Base-by-base conservation (phyloP, 169 alveolate species). In the Prorocentrum cordatum region DNA sequence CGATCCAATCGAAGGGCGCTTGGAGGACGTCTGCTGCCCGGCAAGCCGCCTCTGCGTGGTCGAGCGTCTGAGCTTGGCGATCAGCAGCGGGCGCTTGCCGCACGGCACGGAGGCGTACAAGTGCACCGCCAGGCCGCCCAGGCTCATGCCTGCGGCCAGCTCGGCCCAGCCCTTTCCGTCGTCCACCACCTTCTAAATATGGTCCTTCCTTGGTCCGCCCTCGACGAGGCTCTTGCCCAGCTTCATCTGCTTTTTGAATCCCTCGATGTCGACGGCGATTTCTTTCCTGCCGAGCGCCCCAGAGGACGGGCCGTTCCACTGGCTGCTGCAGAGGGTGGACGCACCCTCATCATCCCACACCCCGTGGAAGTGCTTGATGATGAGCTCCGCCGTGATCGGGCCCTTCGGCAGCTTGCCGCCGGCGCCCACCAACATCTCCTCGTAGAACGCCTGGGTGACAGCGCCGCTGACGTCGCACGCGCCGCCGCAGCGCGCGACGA, bases 381-480 rank as follows among this genome's bases (percentile, higher is more conserved):
- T 26, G 32, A 77, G 42, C 73, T 77, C 88, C n/a, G 75, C 24
- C 29, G 59, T 42, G 27, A 77, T 64, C 32, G 88, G 54, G 45
- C 88, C 88, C 88, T 77, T 77, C 59, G 75, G 75, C 33, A 73
- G 88, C 24, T 77, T 73, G 26, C 88, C 88, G 18, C 88, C 88
- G 0, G 64, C 59, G 9, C 88, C 88, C 9, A 73, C 59, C 66
- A 77, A 29, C 32, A 7, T 54, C 12, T 9, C 31, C 26, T 47
- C n/a, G 85, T 77, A 77, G 88, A 77, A 77, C 31, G 26, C n/a
- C 73, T 54, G 75, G 66, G 59, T 77, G 62, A 58, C 88, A 5
- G 88, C 75, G 18, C 59, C 88, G 14, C 75, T 58, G 75, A 77
- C 66, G 39, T 77, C 88, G 39, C 59, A 77, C 88, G 54, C 88